Evolutionary conservation across 1,139 yeast species (phyloP).

Genomic region (Starmera stellimalicola): DNA sequence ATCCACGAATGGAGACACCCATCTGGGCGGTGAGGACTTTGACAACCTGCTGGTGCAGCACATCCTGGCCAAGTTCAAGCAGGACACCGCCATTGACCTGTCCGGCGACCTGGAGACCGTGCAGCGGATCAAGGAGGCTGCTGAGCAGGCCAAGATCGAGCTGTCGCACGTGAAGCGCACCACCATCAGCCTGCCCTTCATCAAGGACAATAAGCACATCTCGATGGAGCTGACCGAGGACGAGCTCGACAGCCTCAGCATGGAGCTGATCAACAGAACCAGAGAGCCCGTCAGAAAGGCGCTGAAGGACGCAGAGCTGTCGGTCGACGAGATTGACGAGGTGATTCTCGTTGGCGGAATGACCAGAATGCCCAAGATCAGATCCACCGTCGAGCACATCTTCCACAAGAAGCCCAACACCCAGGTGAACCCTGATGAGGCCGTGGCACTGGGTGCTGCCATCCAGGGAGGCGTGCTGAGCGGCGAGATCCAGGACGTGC

Average conservation of each 20-base stretch:
- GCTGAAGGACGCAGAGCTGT: constrained; percentile 59
- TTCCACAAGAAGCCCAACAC: constrained; percentile 54
- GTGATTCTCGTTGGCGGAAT: constrained; percentile 73
- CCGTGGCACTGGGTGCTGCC: constrained; percentile 80
- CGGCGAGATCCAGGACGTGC: constrained; percentile 58
- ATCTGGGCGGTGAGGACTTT: constrained; percentile 77
- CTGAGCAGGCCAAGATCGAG: constrained; percentile 64
- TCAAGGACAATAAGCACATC: constrained; percentile 38
- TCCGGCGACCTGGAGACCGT: constrained; percentile 36
- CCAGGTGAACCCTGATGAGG: constrained; percentile 73
- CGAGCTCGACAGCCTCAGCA: constrained; percentile 53
- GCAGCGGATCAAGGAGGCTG: constrained; percentile 64
- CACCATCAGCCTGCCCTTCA: constrained; percentile 55
- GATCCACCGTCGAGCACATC: constrained; percentile 45
- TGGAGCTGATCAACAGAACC: constrained; percentile 51
- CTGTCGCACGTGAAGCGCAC: constrained; percentile 51
- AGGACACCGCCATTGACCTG: constrained; percentile 36
- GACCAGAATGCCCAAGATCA: constrained; percentile 77
- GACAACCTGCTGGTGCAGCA: constrained; percentile 51
- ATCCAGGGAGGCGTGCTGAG: constrained; percentile 73
- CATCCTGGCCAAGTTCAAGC: constrained; percentile 40
- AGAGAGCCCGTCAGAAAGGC: constrained; percentile 60
- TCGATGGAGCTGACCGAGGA: constrained; percentile 46
- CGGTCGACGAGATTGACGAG: constrained; percentile 55
- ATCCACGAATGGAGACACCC: constrained; percentile 80